Percentiles rank a stretch among this genome's conserved stretches.
Conservation (phyloP, 805 yeast species). For the Candida tallmaniae region DNA sequence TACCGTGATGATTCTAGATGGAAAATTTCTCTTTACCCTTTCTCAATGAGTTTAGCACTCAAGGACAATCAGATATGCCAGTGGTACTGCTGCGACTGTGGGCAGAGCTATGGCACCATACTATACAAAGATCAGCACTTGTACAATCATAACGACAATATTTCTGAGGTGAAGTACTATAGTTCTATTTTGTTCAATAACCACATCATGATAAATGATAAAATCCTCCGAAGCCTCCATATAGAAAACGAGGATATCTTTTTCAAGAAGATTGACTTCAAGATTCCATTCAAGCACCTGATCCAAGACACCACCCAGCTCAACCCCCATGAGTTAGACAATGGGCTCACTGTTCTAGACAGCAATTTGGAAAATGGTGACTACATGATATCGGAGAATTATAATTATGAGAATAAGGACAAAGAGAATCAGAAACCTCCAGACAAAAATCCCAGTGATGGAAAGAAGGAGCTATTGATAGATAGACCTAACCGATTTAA, state of each 20-base stretch:
- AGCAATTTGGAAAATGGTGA: too few species aligned
- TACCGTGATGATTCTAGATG: too few species aligned
- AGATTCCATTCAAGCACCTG: too few species aligned
- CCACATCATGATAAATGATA: conserved; percentile 4
- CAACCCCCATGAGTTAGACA: too few species aligned
- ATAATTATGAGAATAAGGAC: too few species aligned
- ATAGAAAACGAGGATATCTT: conserved; percentile 4
- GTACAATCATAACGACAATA: conserved; percentile 2
- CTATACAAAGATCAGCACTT: conserved; percentile 15
- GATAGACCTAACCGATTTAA: conserved; percentile 30
- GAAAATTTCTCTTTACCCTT: too few species aligned
- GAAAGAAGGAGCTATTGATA: conserved; percentile 21
- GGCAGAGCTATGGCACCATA: conserved; percentile 34
- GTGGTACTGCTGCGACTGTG: conserved; percentile 41
- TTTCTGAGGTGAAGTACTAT: conserved; percentile 22
- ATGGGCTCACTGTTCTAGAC: too few species aligned
- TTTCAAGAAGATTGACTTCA: too few species aligned
- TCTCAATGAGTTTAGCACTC: not conserved
- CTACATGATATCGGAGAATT: too few species aligned
- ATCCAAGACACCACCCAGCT: too few species aligned
- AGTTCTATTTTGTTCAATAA: conserved; percentile 18
- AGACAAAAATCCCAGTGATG: too few species aligned
- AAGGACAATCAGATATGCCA: conserved; percentile 25
- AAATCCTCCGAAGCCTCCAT: conserved; percentile 2
- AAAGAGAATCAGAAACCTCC: too few species aligned